These are phyloP conservation scores for Ceratocystis huliohia DNA, from an alignment of 2,329 filamentous ascomycete species.

Conservation along the genomic window DNA sequence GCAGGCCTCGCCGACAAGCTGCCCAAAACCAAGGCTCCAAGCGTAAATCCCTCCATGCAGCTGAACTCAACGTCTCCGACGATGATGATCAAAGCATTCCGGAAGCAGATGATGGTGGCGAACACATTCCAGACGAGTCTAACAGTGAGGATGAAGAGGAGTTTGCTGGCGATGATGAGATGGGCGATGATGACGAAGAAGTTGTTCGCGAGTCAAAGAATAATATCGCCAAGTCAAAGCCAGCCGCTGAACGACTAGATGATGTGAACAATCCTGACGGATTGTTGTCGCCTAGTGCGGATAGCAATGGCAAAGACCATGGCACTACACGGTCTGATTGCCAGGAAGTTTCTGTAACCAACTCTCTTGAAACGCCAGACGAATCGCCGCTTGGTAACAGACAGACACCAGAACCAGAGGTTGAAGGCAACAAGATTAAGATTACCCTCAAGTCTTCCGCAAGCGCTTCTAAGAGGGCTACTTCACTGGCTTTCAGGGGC, in stretches of 20 bases:
- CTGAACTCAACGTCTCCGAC: slow-evolving; percentile 21
- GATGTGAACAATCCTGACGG: slow-evolving; percentile 5
- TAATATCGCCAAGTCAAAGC: slow-evolving; percentile 38
- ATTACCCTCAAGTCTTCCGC: slow-evolving; percentile 23
- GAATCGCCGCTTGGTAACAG: slow-evolving; percentile 16
- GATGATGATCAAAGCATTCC: slow-evolving; percentile 54
- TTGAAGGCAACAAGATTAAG: slow-evolving; percentile 9
- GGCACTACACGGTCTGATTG: neutral
- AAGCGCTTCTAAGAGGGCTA: slow-evolving; percentile 27
- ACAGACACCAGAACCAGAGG: slow-evolving; percentile 9
- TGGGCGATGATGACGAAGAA: slow-evolving; percentile 41
- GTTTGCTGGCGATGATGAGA: slow-evolving; percentile 44
- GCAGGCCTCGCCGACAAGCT: slow-evolving; percentile 40
- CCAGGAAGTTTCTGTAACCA: slow-evolving; percentile 13
- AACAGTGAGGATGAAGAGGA: slow-evolving; percentile 45
- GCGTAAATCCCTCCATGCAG: slow-evolving; percentile 25
- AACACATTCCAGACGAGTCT: slow-evolving; percentile 48
- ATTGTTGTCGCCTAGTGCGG: slow-evolving; percentile 17
- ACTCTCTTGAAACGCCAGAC: slow-evolving; percentile 18
- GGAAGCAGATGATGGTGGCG: slow-evolving; percentile 59
- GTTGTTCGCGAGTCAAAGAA: slow-evolving; percentile 26
- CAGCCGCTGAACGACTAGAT: slow-evolving; percentile 37
- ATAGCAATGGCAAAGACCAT: slow-evolving; percentile 12
- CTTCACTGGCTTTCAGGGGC: slow-evolving; percentile 45
- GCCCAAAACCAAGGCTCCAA: slow-evolving; percentile 39